Evolutionary conservation across 208 protist species (phyloP).

Genomic region (Leishmania major): DNA sequence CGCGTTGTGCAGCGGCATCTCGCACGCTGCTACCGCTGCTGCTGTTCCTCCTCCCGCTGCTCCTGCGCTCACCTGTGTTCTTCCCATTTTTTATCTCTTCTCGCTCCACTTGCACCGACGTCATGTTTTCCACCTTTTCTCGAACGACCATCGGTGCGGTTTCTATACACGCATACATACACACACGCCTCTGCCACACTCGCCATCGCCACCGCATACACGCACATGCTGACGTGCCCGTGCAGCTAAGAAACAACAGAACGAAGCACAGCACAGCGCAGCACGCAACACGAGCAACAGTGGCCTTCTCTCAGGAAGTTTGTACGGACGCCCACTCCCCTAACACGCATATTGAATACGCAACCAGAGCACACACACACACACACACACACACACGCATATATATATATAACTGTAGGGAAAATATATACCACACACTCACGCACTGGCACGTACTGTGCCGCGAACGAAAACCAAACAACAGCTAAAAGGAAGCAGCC

Average conservation of each 20-base stretch:
- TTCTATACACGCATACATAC: not conserved
- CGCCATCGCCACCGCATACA: not conserved
- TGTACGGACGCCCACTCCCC: not conserved
- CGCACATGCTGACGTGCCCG: not conserved
- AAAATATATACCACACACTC: too few relatives aligned
- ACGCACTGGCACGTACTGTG: not conserved
- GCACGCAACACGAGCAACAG: too few relatives aligned
- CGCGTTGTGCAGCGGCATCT: not conserved
- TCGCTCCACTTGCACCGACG: not conserved
- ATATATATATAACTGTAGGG: not conserved
- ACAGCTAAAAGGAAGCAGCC: not conserved
- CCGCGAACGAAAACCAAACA: not conserved
- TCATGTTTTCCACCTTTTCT: not conserved
- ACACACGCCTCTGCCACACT: not conserved
- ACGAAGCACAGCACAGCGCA: not conserved
- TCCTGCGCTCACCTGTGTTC: not conserved
- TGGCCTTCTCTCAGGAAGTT: too few relatives aligned
- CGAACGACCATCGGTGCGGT: not conserved
- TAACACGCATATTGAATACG: not conserved
- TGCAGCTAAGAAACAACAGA: not conserved
- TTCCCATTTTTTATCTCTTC: not conserved
- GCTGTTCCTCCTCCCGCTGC: not conserved
- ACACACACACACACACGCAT: not conserved
- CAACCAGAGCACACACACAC: not conserved
- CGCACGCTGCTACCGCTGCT: not conserved